Evolutionary conservation across 306 rosid species (phyloP), one percentile per base, ranked within the genome.

Genomic region (Medicago arabica): DNA sequence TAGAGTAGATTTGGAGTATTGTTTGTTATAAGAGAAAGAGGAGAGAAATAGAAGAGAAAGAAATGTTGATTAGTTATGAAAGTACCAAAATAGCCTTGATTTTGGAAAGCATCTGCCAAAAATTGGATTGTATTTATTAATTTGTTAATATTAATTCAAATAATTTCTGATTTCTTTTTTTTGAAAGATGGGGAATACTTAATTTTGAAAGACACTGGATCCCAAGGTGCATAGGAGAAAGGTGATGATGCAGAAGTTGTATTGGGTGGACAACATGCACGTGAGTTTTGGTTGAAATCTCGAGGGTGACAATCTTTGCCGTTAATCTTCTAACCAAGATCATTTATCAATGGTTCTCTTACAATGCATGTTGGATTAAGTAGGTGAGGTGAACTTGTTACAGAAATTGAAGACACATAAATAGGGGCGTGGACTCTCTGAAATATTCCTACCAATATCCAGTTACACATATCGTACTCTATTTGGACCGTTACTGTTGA

Each of bases 201-300:
- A 3, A 67, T 74, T 71, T 50, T 31, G 2, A 4, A 9, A 64
- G 54, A 43, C 46, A 61, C 21, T 69, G 77, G 80, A 75, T 81
- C 84, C 84, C 77, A 70, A 50, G 62, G 43, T 68, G 71, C 57
- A 49, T 46, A 6, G 71, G 8, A 6, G 59, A 59, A 34, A 28
- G 31, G 7, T 25, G 76, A 40, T 18, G 28, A 17, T 11, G 3
- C 18, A 15, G 55, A 50, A 21, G 13, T 0, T 46, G 49, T 67
- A 74, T 74, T 68, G 72, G 80, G 72, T 69, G 62, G 62, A 81
- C 69, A 67, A 14, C 61, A 53, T 50, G 62, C 74, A 81, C 77
- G 81, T 81, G 77, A 75, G 10, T 54, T 19, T 40, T 34, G 13
- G 17, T 40, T 38, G 7, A 21, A 16, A 69, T 81, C 81, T 5